These are phyloP conservation scores for Alisma plantagoaquatica DNA, from an alignment of 106 monocot species.

Conservation along the genomic window DNA sequence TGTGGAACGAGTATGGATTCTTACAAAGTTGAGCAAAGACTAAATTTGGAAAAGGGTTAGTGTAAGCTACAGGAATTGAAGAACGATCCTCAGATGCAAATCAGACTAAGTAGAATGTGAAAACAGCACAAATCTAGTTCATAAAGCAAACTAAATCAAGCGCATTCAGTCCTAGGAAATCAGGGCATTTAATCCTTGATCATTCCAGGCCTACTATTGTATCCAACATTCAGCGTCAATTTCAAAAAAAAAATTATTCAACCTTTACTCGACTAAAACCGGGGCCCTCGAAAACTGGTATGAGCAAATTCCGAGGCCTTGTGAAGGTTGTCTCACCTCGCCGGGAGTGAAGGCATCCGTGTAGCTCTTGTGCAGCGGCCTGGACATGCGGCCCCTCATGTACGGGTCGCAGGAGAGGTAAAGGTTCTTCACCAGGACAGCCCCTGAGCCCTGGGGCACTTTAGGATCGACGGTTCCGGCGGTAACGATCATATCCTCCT, in stretches of 20 bases:
- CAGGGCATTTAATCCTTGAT: not conserved
- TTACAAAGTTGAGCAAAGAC: too few species aligned
- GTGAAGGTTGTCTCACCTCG: not conserved
- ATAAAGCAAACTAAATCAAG: too few species aligned
- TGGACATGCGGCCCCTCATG: conserved; percentile 18
- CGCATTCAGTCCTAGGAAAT: not conserved
- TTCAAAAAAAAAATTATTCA: too few species aligned
- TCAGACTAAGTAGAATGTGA: too few species aligned
- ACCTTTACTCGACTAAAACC: too few species aligned
- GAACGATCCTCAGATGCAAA: too few species aligned
- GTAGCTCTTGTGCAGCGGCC: conserved; percentile 5
- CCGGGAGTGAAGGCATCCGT: conserved; percentile 14
- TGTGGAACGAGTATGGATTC: too few species aligned
- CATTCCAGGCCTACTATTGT: not conserved
- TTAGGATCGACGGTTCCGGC: conserved; percentile 5
- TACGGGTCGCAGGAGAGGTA: conserved; percentile 41
- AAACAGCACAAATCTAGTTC: too few species aligned
- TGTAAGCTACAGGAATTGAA: too few species aligned
- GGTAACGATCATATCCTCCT: conserved; percentile 36
- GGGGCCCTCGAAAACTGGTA: too few species aligned
- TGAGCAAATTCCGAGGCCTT: too few species aligned
- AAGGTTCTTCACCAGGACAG: conserved; percentile 35
- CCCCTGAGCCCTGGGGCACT: conserved; percentile 11
- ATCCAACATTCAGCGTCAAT: not conserved
- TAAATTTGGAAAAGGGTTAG: too few species aligned